Evolutionary conservation across 2,329 filamentous ascomycete species (phyloP).

Genomic region (Trichoderma atrobrunneum): DNA sequence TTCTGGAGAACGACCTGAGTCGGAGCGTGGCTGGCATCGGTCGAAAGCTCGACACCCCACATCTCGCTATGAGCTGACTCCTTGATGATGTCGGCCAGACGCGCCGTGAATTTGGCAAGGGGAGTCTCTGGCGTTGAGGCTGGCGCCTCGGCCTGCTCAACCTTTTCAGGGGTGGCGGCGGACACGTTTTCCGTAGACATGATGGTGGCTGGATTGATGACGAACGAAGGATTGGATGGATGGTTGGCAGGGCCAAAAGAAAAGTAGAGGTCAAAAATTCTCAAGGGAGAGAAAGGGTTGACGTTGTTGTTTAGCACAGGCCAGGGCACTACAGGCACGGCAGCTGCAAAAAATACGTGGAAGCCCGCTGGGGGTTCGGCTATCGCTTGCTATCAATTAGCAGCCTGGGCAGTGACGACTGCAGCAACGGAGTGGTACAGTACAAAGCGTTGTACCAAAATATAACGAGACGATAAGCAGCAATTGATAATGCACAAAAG

Average conservation of each 20-base stretch:
- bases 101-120: slow-evolving; percentile 56
- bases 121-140: slow-evolving; percentile 30
- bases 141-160: slow-evolving; percentile 18
- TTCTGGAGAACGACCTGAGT: slow-evolving; percentile 87
- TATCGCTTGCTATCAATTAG: not conserved
- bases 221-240: not conserved
- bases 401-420: not conserved
- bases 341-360: not conserved
- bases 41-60: slow-evolving; percentile 73
- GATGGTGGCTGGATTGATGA: slow-evolving; percentile 8
- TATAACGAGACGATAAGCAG: not conserved
- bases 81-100: slow-evolving; percentile 56
- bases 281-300: not conserved
- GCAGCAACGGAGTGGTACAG: slow-evolving; percentile 2
- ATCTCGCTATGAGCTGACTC: slow-evolving; percentile 69
- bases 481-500: not conserved
- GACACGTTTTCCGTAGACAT: slow-evolving; percentile 33
- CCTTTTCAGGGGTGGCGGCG: slow-evolving; percentile 20
- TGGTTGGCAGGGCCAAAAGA: not conserved
- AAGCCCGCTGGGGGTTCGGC: not conserved
- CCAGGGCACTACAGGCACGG: not conserved
- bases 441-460: not conserved
- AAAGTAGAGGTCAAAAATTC: not conserved
- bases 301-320: not conserved
- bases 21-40: slow-evolving; percentile 58